A percentile compares a stretch with the other conserved stretches of the same genome.
Conservation (phyloP, 164 flowering plant species). For the Paratinospora sagittata region DNA sequence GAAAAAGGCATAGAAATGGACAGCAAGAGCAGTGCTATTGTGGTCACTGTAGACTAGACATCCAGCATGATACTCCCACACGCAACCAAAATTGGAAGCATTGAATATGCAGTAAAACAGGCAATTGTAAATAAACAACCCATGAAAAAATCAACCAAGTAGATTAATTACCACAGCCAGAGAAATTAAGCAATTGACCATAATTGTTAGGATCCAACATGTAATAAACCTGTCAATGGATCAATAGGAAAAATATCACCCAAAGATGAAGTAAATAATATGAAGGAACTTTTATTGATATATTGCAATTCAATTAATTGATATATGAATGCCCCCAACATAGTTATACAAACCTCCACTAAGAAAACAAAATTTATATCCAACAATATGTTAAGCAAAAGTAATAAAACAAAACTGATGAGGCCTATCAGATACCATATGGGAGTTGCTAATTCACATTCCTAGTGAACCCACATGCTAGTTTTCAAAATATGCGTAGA, state of each 20-base stretch:
- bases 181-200: slow-evolving; percentile 62
- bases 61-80: background rate
- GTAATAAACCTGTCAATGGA: slow-evolving; percentile 71
- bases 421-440: no score
- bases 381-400: no score
- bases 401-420: background rate
- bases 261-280: background rate
- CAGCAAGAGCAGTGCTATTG: background rate
- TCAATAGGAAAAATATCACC: background rate
- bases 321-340: no score
- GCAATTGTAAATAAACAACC: no score
- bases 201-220: slow-evolving; percentile 58
- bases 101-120: background rate
- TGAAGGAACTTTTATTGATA: no score
- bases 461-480: no score
- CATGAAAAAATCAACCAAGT: slow-evolving; percentile 3
- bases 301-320: no score
- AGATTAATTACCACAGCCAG: slow-evolving; percentile 77
- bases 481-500: no score
- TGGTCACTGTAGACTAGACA: background rate
- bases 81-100: background rate
- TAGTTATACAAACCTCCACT: no score
- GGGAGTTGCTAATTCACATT: no score
- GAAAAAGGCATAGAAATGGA: background rate
- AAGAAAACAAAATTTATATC: no score